A percentile compares a stretch with the other conserved stretches of the same genome.
Conservation (phyloP, 2,329 filamentous ascomycete genomes). For the Davidsoniella neocaledoniae region DNA sequence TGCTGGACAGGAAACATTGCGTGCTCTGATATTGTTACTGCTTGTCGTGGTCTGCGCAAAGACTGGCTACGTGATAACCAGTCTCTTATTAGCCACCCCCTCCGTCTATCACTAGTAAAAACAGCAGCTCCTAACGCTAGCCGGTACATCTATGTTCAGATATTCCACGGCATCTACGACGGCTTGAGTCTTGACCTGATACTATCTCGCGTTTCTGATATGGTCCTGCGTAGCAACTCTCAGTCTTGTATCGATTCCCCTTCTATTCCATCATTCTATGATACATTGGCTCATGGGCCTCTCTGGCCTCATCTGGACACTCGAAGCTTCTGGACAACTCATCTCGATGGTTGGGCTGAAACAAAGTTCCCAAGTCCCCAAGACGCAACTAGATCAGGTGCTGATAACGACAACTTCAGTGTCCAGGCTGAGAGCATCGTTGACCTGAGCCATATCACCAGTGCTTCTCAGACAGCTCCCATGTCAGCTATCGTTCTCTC, state of each 20-base stretch:
- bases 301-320: constrained; percentile 29
- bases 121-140: constrained; percentile 12
- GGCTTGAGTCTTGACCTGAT: constrained; percentile 60
- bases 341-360: constrained; percentile 26
- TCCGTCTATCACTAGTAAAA: constrained; percentile 31
- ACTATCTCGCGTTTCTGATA: constrained; percentile 22
- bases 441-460: constrained; percentile 29
- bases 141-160: constrained; percentile 39
- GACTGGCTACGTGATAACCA: no score
- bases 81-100: constrained; percentile 20
- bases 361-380: constrained; percentile 14
- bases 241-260: not conserved
- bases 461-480: constrained; percentile 43
- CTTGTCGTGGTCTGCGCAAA: no score
- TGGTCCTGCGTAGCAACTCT: not conserved
- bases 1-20: no score
- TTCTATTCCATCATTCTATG: constrained; percentile 33
- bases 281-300: constrained; percentile 53
- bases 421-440: constrained; percentile 16
- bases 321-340: constrained; percentile 48
- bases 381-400: not conserved
- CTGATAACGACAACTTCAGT: constrained; percentile 12
- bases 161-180: constrained; percentile 82
- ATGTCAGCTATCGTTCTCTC: constrained; percentile 67
- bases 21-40: no score